Evolutionary conservation across 495 filamentous ascomycete genomes (phyloP).

Genomic region (Penicillium paxilli): DNA sequence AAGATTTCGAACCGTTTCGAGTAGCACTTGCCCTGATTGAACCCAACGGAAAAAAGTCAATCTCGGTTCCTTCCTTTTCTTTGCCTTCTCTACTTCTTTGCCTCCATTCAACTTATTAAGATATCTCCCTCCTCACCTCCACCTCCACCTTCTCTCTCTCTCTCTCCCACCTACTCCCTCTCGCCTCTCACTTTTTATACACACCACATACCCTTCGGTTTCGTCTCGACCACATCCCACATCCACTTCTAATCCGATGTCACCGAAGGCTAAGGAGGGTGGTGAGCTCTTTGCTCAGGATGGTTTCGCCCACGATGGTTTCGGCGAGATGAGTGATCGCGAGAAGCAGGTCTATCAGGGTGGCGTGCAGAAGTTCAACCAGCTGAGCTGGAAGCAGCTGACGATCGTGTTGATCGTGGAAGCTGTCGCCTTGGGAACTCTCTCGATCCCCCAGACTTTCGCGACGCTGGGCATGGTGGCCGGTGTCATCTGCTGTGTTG

Average conservation of each 20-base stretch:
- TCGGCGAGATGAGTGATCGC: background rate
- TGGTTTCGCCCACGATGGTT: background rate
- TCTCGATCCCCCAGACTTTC: conserved; percentile 55
- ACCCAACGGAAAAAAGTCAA: background rate
- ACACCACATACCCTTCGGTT: background rate
- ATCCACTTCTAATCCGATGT: background rate
- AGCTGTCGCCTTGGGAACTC: conserved; percentile 58
- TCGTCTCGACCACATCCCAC: background rate
- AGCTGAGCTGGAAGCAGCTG: conserved; percentile 28
- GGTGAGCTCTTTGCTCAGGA: background rate
- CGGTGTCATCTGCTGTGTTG: conserved; percentile 48
- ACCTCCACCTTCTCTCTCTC: background rate
- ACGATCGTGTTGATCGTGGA: conserved; percentile 54
- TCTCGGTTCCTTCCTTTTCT: background rate
- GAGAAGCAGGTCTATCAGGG: conserved; percentile 6
- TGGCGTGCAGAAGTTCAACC: conserved; percentile 17
- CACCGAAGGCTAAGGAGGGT: background rate
- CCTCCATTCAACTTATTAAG: background rate
- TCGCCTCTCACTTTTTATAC: background rate
- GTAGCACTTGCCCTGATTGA: background rate
- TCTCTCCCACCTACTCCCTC: background rate
- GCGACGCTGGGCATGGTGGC: conserved; percentile 58
- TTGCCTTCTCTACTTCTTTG: background rate
- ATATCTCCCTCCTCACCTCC: background rate
- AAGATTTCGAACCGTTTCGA: background rate